These are phyloP conservation scores for Phytophthora agathidicida DNA, from an alignment of 352 stramenopile species.

Conservation along the genomic window DNA sequence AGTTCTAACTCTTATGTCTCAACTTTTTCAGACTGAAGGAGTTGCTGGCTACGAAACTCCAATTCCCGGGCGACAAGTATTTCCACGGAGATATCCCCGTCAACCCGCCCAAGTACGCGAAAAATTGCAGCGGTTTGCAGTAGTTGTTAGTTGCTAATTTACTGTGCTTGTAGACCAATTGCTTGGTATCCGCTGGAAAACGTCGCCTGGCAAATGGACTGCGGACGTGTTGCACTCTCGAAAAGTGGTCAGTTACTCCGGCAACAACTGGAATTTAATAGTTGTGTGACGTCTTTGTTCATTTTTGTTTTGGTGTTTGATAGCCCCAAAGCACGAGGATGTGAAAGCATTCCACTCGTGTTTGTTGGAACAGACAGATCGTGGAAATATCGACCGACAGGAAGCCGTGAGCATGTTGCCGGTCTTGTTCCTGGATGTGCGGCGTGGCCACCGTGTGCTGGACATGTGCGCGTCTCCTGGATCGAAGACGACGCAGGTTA, in stretches of 20 bases:
- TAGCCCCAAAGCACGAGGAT: slow-evolving; percentile 79
- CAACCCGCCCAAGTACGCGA: slow-evolving; percentile 63
- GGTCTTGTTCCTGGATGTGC: slow-evolving; percentile 95
- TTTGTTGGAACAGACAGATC: slow-evolving; percentile 92
- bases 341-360: slow-evolving; percentile 92
- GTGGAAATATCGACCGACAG: slow-evolving; percentile 95
- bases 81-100: slow-evolving; percentile 59
- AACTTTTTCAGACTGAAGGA: slow-evolving; percentile 46
- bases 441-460: slow-evolving; percentile 82
- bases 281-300: not conserved
- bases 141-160: not conserved
- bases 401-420: slow-evolving; percentile 99
- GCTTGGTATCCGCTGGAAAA: slow-evolving; percentile 80
- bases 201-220: slow-evolving; percentile 86
- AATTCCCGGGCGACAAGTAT: slow-evolving; percentile 64
- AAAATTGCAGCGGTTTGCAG: not conserved
- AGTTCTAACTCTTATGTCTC: slow-evolving; percentile 7
- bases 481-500: slow-evolving; percentile 98
- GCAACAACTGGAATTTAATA: not conserved
- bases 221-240: slow-evolving; percentile 79
- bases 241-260: slow-evolving; percentile 58
- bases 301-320: not conserved
- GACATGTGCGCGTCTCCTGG: slow-evolving; percentile 97
- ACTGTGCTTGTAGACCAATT: slow-evolving; percentile 47
- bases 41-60: slow-evolving; percentile 51